phyloP scores from a whole-genome alignment of 83 land plant genomes.

The Picea mariana region DNA sequence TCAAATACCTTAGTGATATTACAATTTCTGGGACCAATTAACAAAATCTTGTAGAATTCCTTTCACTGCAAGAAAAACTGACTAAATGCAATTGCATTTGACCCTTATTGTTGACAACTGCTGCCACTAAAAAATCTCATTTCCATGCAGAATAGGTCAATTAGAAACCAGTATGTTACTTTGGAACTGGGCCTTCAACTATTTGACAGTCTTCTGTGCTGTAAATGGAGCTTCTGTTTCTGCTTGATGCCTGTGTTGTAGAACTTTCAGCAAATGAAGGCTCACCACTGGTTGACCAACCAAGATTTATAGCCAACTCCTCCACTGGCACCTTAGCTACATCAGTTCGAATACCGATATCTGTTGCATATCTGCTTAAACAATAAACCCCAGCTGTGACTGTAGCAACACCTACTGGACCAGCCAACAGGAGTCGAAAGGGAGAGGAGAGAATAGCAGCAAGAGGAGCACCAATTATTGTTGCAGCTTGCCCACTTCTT shows the following conservation, averaged over 20 bases:
- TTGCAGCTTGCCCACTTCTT: constrained; percentile 78
- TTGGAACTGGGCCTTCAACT: not conserved
- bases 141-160: not conserved
- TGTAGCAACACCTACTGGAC: constrained; percentile 33
- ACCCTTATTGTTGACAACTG: not conserved
- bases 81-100: not conserved
- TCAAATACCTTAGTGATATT: not conserved
- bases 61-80: not conserved
- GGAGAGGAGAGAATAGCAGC: constrained; percentile 57
- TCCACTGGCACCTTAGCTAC: constrained; percentile 65
- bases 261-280: constrained; percentile 7
- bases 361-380: constrained; percentile 54
- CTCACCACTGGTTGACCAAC: not conserved
- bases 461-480: constrained; percentile 56
- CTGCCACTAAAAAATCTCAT: not conserved
- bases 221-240: not conserved
- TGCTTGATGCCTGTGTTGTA: not conserved
- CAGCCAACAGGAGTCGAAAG: constrained; percentile 46
- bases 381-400: constrained; percentile 57
- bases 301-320: constrained; percentile 25
- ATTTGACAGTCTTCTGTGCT: constrained; percentile 9
- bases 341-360: constrained; percentile 72
- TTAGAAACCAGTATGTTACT: constrained; percentile 2
- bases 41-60: not conserved
- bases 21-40: not conserved